Conservation (phyloP, 2,329 filamentous ascomycete species). For the Gnomoniopsis sp. region DNA sequence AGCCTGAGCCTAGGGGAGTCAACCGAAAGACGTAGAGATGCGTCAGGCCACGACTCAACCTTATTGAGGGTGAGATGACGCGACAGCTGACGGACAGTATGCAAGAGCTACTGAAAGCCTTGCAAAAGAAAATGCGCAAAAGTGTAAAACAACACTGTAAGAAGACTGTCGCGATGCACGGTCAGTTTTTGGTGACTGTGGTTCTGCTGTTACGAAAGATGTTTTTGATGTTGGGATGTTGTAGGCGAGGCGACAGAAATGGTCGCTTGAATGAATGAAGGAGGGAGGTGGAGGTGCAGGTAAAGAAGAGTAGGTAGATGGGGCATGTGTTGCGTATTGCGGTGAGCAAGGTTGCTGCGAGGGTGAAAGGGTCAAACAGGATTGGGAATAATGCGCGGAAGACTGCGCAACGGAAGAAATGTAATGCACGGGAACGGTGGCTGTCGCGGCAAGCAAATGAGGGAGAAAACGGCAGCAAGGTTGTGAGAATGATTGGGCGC, state of each 20-base stretch:
- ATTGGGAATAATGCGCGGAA: constrained; percentile 8
- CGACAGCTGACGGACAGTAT: constrained; percentile 16
- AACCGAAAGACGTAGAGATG: constrained; percentile 18
- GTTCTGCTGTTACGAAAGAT: background rate
- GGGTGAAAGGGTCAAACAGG: constrained; percentile 10
- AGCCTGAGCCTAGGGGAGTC: constrained; percentile 17
- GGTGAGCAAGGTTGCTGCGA: constrained; percentile 25
- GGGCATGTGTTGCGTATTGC: background rate
- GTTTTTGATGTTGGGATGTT: background rate
- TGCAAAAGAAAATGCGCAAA: constrained; percentile 30
- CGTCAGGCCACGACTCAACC: constrained; percentile 9
- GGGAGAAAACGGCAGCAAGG: background rate
- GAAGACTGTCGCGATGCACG: constrained; percentile 4
- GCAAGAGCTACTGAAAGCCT: constrained; percentile 49
- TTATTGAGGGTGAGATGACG: constrained; percentile 8
- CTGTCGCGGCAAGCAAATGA: constrained; percentile 1
- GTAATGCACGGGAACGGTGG: constrained; percentile 25
- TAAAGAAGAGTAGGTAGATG: constrained; percentile 22
- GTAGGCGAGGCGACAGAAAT: background rate
- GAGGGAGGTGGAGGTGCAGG: constrained; percentile 19
- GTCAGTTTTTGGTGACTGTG: constrained; percentile 5
- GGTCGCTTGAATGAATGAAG: constrained; percentile 14
- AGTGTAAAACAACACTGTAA: constrained; percentile 24
- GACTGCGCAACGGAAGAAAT: constrained; percentile 14
- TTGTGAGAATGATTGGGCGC: background rate